Percentiles rank a stretch among this genome's conserved stretches.
phyloP scores from a whole-genome alignment of 495 filamentous ascomycete species.

The Penicillium bovifimosum region DNA sequence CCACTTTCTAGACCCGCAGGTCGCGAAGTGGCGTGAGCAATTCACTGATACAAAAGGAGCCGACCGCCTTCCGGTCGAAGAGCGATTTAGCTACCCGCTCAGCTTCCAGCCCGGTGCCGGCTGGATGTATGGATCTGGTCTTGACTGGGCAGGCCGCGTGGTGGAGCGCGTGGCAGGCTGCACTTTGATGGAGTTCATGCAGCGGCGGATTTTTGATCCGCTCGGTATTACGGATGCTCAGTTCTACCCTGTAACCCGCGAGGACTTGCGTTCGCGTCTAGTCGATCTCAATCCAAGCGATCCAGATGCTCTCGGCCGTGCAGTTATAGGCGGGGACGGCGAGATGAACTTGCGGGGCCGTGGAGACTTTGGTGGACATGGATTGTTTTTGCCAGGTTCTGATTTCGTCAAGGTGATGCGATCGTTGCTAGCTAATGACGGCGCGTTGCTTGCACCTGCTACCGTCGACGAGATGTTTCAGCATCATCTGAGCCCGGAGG shows the following conservation, averaged over 20 bases:
- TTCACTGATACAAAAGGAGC: conserved; percentile 16
- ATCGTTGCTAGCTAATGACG: conserved; percentile 42
- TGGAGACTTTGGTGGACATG: conserved; percentile 49
- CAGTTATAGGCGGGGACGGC: conserved; percentile 22
- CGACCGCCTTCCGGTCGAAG: conserved; percentile 11
- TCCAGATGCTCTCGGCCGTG: conserved; percentile 17
- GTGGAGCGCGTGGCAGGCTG: conserved; percentile 35
- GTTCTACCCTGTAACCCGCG: conserved; percentile 32
- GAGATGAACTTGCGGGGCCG: conserved; percentile 19
- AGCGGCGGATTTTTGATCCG: conserved; percentile 38
- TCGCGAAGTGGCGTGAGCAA: conserved; percentile 33
- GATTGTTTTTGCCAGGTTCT: conserved; percentile 40
- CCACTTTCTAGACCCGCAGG: conserved; percentile 30
- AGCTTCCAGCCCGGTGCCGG: conserved; percentile 44
- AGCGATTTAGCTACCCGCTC: conserved; percentile 34
- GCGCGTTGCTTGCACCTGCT: conserved; percentile 34
- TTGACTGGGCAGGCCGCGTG: conserved; percentile 48
- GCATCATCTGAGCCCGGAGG: conserved; percentile 36
- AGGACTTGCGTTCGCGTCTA: conserved; percentile 32
- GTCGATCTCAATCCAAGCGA: conserved; percentile 30
- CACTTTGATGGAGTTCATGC: conserved; percentile 41
- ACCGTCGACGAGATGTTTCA: conserved; percentile 49
- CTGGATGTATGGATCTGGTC: conserved; percentile 46
- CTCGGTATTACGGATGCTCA: conserved; percentile 40
- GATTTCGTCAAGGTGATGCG: conserved; percentile 49